phyloP scores from a whole-genome alignment of 2,329 filamentous ascomycete genomes.

The Scorias spongiosa region DNA sequence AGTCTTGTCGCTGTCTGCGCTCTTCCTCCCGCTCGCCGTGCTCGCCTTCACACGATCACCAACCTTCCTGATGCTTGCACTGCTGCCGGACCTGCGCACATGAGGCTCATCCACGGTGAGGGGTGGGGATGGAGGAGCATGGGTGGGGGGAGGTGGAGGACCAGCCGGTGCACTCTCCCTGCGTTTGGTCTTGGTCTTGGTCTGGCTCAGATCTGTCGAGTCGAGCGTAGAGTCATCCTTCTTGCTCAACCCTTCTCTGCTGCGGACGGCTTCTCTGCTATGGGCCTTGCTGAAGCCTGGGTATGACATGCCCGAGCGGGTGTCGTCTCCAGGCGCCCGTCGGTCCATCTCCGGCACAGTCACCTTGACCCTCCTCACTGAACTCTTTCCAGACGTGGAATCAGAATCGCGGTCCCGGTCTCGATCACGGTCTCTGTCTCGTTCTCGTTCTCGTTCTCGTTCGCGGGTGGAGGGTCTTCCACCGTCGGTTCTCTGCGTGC shows the following conservation, averaged over 20 bases:
- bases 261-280: conserved; percentile 70
- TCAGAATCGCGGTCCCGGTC: conserved; percentile 17
- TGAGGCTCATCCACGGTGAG: conserved; percentile 31
- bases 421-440: conserved; percentile 18
- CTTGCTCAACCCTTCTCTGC: conserved; percentile 26
- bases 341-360: conserved; percentile 33
- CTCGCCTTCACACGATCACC: conserved; percentile 23
- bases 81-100: conserved; percentile 28
- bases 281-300: conserved; percentile 79
- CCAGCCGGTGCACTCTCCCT: conserved; percentile 11
- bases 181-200: conserved; percentile 12
- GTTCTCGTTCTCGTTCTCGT: conserved; percentile 19
- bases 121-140: conserved; percentile 33
- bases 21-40: conserved; percentile 24
- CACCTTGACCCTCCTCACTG: conserved; percentile 21
- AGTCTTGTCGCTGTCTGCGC: conserved; percentile 25
- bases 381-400: conserved; percentile 3
- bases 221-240: conserved; percentile 24
- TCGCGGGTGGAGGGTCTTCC: conserved; percentile 22
- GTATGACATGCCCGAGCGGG: conserved; percentile 45
- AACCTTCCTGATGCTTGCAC: conserved; percentile 27
- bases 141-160: conserved; percentile 8
- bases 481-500: not conserved
- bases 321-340: conserved; percentile 21
- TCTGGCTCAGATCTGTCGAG: conserved; percentile 25